A percentile compares a stretch with the other conserved stretches of the same genome.
Evolutionary conservation across 2,329 filamentous ascomycete genomes (phyloP).

Genomic region (Dichotomopilus funicola): DNA sequence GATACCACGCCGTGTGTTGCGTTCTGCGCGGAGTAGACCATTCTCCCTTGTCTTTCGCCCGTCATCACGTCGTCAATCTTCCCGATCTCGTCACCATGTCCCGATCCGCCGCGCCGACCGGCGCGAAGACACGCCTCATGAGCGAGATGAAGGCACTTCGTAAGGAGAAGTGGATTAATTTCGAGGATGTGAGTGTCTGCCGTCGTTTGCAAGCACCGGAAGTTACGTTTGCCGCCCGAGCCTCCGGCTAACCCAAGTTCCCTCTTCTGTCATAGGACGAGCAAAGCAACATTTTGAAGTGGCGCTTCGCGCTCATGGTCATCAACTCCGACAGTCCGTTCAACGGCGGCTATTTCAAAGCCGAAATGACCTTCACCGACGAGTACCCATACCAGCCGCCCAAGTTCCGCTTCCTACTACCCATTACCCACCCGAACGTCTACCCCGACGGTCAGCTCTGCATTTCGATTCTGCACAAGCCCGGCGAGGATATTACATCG

Average conservation of each 20-base stretch:
- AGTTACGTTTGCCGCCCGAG: not conserved
- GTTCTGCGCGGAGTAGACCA: too few relatives aligned
- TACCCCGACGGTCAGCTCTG: constrained; percentile 86
- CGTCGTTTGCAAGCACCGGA: not conserved
- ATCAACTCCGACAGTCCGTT: constrained; percentile 88
- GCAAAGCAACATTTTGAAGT: constrained; percentile 64
- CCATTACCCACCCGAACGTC: constrained; percentile 89
- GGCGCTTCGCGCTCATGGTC: constrained; percentile 84
- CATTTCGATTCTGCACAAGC: constrained; percentile 91
- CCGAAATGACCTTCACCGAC: constrained; percentile 76
- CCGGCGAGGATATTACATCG: constrained; percentile 87
- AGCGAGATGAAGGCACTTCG: constrained; percentile 74
- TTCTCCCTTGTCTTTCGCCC: too few relatives aligned
- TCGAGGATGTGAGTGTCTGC: constrained; percentile 44
- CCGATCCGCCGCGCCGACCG: constrained; percentile 19
- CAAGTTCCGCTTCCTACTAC: constrained; percentile 73
- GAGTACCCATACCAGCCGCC: constrained; percentile 90
- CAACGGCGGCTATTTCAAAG: constrained; percentile 87
- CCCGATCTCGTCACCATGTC: constrained; percentile 11
- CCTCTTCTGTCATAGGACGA: constrained; percentile 50
- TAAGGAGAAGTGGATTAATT: constrained; percentile 90
- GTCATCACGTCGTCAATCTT: not conserved
- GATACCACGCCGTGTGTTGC: too few relatives aligned
- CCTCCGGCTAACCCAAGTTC: too few relatives aligned
- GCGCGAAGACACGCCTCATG: constrained; percentile 77